Evolutionary conservation across 176 grass and related monocot genomes (phyloP).

Genomic region (Rhynchospora breviuscula): DNA sequence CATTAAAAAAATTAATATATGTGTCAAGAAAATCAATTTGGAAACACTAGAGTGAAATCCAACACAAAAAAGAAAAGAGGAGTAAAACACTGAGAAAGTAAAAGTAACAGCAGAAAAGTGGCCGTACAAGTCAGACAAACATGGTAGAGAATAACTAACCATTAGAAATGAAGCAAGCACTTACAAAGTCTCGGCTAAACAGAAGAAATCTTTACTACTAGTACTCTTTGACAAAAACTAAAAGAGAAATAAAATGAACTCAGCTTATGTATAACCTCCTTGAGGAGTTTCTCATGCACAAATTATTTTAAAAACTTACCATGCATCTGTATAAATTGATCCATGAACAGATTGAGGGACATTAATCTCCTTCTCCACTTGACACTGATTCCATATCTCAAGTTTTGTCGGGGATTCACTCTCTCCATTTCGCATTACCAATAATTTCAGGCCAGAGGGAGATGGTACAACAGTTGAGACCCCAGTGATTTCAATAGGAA

Average conservation of each 20-base stretch:
- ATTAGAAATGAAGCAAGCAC: no score
- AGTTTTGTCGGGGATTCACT: slow-evolving; percentile 70
- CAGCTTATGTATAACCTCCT: no score
- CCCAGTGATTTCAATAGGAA: slow-evolving; percentile 76
- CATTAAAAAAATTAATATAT: neutral
- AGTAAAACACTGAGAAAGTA: neutral
- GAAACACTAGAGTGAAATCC: neutral
- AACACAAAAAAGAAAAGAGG: neutral
- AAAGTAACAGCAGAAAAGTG: neutral
- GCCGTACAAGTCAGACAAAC: neutral
- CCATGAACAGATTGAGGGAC: slow-evolving; percentile 73
- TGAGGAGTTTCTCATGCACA: no score
- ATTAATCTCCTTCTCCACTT: slow-evolving; percentile 79
- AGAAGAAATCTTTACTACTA: no score
- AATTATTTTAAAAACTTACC: slow-evolving; percentile 29
- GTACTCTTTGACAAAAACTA: no score
- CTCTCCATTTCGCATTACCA: slow-evolving; percentile 70
- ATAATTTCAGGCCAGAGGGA: slow-evolving; percentile 67
- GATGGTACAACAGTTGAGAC: slow-evolving; percentile 68
- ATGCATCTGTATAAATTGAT: slow-evolving; percentile 65
- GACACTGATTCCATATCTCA: slow-evolving; percentile 60
- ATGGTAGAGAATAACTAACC: neutral
- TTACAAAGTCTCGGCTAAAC: no score
- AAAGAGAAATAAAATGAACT: no score
- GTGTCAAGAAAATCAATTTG: neutral